Evolutionary conservation across 352 stramenopile species (phyloP), one percentile per base, ranked within the genome.

Genomic region (Globisporangium solare): DNA sequence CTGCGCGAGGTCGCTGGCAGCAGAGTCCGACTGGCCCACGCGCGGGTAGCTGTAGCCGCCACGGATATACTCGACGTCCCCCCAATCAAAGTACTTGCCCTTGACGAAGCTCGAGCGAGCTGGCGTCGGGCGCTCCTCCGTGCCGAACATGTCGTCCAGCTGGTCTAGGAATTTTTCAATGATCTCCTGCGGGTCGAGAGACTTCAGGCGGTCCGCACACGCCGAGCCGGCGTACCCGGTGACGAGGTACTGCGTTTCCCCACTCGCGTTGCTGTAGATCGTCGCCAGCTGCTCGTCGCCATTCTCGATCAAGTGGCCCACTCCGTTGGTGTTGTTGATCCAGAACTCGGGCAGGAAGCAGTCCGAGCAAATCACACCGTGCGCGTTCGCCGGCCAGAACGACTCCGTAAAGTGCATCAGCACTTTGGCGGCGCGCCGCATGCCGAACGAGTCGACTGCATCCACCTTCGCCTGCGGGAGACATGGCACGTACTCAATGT

Each of bases 301-400:
- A 46, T 90, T 81, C 20, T 68, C 45, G 43, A 85, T 63, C 47
- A 91, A 37, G 37, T 83, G 62, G 8, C 83, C 83, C 24, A 91
- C 75, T 21, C 83, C 83, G 8, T 73, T 56, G 14, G 76, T 85
- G 61, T 63, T 86, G 64, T 93, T 91, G 40, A 91, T 68, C 83
- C 83, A 93, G 43, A 91, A 93, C 66, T 93, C 83, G 12, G 83
- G 83, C 61, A 93, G 32, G 66, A 93, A 93, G 54, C 71, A 85
- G 37, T 90, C 77, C 21, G 80, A 90, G 66, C 83, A 93, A 52
- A 93, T 83, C 39, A 93, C 74, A 39, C 83, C 83, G 55, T 93
- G 83, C 10, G 80, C 73, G 54, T 91, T 75, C 50, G 65, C 68
- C 8, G 80, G 77, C 83, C 83, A 93, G 54, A 91, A 93, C 40